phyloP scores from a whole-genome alignment of 1,139 yeast species.

The Suhomyces yuchorum region DNA sequence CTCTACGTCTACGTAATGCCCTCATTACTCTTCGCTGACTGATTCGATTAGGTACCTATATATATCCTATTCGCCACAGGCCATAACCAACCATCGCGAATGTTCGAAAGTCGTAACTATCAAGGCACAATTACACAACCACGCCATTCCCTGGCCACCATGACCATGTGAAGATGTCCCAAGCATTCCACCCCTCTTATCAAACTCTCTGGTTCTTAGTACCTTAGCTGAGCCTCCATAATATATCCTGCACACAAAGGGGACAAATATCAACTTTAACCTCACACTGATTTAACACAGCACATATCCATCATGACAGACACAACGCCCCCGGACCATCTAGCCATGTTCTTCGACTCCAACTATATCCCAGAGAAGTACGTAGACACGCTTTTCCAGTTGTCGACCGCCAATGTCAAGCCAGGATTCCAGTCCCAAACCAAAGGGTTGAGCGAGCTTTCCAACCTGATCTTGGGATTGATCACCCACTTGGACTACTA shows the following conservation, averaged over 20 bases:
- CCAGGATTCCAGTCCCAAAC: constrained; percentile 1
- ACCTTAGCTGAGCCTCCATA: too few relatives aligned
- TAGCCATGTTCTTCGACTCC: constrained; percentile 45
- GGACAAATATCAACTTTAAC: not conserved
- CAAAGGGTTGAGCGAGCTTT: constrained; percentile 22
- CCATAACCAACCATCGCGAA: too few relatives aligned
- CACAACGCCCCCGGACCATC: constrained; percentile 10
- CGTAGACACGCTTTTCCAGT: constrained; percentile 40
- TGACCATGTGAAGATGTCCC: too few relatives aligned
- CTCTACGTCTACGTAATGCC: too few relatives aligned
- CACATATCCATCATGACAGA: not conserved
- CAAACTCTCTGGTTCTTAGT: too few relatives aligned
- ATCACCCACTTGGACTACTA: constrained; percentile 63
- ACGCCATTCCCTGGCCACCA: too few relatives aligned
- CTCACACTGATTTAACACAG: not conserved
- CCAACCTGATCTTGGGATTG: constrained; percentile 39
- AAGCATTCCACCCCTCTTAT: too few relatives aligned
- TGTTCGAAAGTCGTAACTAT: too few relatives aligned
- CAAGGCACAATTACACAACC: too few relatives aligned
- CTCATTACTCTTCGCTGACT: too few relatives aligned
- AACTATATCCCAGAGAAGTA: constrained; percentile 41
- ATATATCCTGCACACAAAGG: not conserved
- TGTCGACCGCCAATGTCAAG: constrained; percentile 12
- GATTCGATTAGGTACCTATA: too few relatives aligned
- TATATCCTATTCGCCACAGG: too few relatives aligned